Base-by-base conservation (phyloP, 2,329 filamentous ascomycete genomes). In the Chaetomiaceae sp. region DNA sequence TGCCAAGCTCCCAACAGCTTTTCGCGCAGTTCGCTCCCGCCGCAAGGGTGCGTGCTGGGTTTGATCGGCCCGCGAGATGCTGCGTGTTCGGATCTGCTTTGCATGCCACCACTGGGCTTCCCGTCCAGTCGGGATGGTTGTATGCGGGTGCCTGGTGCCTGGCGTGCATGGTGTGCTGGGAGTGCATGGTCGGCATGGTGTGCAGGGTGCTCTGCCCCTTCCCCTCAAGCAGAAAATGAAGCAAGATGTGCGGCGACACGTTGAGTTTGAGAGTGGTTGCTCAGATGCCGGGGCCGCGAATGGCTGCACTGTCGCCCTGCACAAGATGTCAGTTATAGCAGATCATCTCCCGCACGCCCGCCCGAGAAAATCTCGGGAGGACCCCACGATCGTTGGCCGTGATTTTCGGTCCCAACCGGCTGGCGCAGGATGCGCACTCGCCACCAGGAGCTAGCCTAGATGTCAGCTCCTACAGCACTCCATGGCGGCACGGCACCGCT, bases 401-500 rank as follows among this genome's bases (percentile, higher is more conserved):
- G 22, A 34, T 41, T 35, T 14, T 44, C 30, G 32, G 39, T 20
- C 37, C 42, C 39, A 42, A 37, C 39, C 18, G 45, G 49, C 38
- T 45, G 41, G 46, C 33, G 20, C 33, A 17, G 42, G 33, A 36
- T 42, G 43, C 36, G 39, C 32, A 12, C 35, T 38, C 39, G 48
- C 45, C 48, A 22, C 46, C 38, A 20, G 14, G 34, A 26, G 24
- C 39, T 18, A 9, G 17, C 37, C n/a, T 32, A 17, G 27, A 54
- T 54, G 47, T 49, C 53, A 48, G 52, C 49, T 47, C 47, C 52
- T 26, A 50, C 53, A 27, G 43, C 49, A 33, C n/a, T 56, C 27
- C 56, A 55, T 38, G 52, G 58, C 49, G 59, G 59, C 51, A 59
- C 60, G 19, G 50, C 53, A 38, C 59, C 60, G 43, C 59, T 71